These are phyloP conservation scores for Boletus bicolor DNA, from an alignment of 768 basidiomycete species.

Conservation along the genomic window DNA sequence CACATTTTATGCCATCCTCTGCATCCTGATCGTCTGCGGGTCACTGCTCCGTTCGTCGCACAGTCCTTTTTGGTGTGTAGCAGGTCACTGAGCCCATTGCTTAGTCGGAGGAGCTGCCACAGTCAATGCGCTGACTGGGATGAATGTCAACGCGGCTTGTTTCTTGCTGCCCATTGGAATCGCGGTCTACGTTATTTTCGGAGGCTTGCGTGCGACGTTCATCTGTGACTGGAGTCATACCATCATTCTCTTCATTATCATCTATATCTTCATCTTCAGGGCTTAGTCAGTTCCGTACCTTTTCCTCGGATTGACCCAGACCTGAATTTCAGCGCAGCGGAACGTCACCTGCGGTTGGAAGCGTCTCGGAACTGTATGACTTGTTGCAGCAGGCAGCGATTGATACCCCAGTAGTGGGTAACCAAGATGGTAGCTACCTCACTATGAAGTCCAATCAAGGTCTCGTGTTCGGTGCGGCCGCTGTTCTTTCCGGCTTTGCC, in stretches of 20 bases:
- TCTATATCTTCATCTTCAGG: conserved; percentile 35
- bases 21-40: conserved; percentile 49
- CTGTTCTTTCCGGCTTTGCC: conserved; percentile 41
- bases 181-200: conserved; percentile 41
- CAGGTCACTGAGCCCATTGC: neutral
- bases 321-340: conserved; percentile 24
- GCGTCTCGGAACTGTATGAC: conserved; percentile 41
- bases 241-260: conserved; percentile 42
- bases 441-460: conserved; percentile 54
- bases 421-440: conserved; percentile 49
- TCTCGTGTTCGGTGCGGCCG: conserved; percentile 40
- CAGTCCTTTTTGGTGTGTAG: neutral
- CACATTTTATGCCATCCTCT: conserved; percentile 50
- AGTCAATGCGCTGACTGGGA: conserved; percentile 44
- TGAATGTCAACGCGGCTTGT: conserved; percentile 43
- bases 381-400: conserved; percentile 45
- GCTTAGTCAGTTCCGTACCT: conserved; percentile 26
- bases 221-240: conserved; percentile 46
- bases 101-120: conserved; percentile 45
- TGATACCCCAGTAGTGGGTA: conserved; percentile 47
- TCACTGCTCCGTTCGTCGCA: conserved; percentile 42
- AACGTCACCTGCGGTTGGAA: conserved; percentile 38
- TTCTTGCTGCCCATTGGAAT: conserved; percentile 46
- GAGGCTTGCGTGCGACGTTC: conserved; percentile 44
- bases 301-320: neutral